Percentiles rank a stretch among this genome's conserved stretches.
phyloP scores from a whole-genome alignment of 805 yeast genomes.

The Starmera amethionina region DNA sequence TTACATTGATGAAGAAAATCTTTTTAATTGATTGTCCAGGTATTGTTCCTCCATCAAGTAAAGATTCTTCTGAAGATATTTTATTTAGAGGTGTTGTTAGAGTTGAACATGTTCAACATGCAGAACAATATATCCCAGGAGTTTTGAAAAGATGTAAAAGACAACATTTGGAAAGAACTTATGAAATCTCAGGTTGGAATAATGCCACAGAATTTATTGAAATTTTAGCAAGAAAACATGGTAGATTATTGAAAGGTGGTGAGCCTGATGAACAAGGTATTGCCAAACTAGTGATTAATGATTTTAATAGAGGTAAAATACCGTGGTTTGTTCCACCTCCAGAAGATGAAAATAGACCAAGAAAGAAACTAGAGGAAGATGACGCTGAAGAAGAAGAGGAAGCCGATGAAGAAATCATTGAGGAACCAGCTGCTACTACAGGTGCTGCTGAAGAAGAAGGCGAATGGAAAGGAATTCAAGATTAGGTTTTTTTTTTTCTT shows the following conservation, averaged over 20 bases:
- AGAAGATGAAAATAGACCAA: conserved; percentile 41
- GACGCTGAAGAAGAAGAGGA: conserved; percentile 14
- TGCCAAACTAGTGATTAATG: conserved; percentile 82
- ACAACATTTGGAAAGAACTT: conserved; percentile 89
- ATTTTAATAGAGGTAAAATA: conserved; percentile 92
- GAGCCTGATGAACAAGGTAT: conserved; percentile 95
- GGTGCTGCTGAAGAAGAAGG: conserved; percentile 6
- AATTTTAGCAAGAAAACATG: conserved; percentile 84
- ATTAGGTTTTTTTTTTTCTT: neutral
- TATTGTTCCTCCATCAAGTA: conserved; percentile 90
- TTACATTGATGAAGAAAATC: conserved; percentile 91
- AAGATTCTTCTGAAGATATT: conserved; percentile 86
- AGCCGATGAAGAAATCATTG: conserved; percentile 2
- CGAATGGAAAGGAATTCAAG: conserved; percentile 4
- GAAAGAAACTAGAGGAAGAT: conserved; percentile 16
- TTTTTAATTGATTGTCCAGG: conserved; percentile 98
- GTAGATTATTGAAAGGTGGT: conserved; percentile 91
- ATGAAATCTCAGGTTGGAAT: conserved; percentile 88
- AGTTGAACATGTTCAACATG: conserved; percentile 93
- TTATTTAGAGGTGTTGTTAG: conserved; percentile 95
- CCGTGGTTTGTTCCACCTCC: conserved; percentile 99
- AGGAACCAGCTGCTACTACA: neutral
- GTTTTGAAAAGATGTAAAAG: conserved; percentile 76
- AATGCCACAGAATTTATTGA: conserved; percentile 75
- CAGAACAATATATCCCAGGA: conserved; percentile 92